phyloP scores from a whole-genome alignment of 805 yeast species.

The Metschnikowia baotianmanensis region DNA sequence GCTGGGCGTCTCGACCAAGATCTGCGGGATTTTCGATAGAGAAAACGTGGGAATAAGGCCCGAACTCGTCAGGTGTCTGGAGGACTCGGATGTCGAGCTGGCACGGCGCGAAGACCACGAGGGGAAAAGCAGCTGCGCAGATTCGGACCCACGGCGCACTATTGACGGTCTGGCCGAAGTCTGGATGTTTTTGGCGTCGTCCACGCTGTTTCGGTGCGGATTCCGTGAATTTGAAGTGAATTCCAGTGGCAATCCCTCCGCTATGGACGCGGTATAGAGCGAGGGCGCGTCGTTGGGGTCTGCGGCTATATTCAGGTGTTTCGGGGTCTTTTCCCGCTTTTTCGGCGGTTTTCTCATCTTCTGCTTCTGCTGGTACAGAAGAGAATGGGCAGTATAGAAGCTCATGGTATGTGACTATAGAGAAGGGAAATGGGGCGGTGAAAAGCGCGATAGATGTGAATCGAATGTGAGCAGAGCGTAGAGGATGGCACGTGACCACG shows the following conservation, averaged over 20 bases:
- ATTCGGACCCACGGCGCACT: background rate
- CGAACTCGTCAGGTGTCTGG: slow-evolving; percentile 1
- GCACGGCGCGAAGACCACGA: slow-evolving; percentile 4
- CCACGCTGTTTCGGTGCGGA: too few species aligned
- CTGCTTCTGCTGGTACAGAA: slow-evolving; percentile 42
- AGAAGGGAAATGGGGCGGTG: background rate
- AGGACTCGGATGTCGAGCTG: slow-evolving; percentile 5
- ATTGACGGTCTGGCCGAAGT: background rate
- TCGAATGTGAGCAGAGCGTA: too few species aligned
- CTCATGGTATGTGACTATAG: slow-evolving; percentile 36
- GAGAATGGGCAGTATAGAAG: slow-evolving; percentile 38
- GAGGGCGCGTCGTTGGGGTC: too few species aligned
- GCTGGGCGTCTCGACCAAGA: too few species aligned
- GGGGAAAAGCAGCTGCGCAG: slow-evolving; percentile 1
- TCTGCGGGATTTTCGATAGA: slow-evolving; percentile 41
- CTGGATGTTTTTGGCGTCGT: background rate
- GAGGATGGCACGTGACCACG: too few species aligned
- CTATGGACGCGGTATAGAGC: too few species aligned
- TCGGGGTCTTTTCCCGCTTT: too few species aligned
- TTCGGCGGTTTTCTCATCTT: slow-evolving; percentile 23
- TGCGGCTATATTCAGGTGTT: too few species aligned
- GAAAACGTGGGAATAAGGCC: slow-evolving; percentile 10
- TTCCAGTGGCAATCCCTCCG: too few species aligned
- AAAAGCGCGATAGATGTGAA: too few species aligned
- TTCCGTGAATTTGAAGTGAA: too few species aligned